Base-by-base conservation (phyloP, 2,329 filamentous ascomycete species). In the Tympanopsis confertula region DNA sequence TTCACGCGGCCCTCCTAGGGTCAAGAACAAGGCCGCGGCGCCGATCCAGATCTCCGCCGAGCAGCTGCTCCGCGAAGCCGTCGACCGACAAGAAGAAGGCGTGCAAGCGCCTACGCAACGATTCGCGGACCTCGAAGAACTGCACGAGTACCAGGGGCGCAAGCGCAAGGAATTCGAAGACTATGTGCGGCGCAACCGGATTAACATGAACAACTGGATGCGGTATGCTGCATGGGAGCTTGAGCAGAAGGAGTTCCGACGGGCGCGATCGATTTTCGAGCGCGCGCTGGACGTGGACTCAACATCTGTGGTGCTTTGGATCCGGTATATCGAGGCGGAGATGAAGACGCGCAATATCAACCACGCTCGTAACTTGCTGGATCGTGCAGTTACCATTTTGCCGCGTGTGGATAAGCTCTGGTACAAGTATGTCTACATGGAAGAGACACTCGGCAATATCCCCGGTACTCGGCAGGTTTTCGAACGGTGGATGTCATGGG, bases 341-440 rank as follows among this genome's bases (percentile, higher is more conserved):
- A 94, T 98, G 83, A 93, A 93, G 62, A 81, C 71, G 44, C 71
- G 88, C 47, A 94, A 94, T 56, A 95, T 98, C 67, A 94, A 94
- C 57, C 89, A 96, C 69, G 88, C 91, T 22, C 72, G 91, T 41
- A 98, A 98, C 56, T 62, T 98, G 37, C 74, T 98, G 38, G 91
- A 98, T 57, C 81, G 91, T 39, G 88, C 91, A n/a, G 86, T 96
- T 38, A 87, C 87, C 1, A 85, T 93, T 39, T 66, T 95, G 28
- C 91, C 91, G 4, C 71, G 91, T 40, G 76, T 96, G 29, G 87
- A 96, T 57, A 96, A 96, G 68, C 66, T 98, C 22, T 98, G 91
- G 91, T 98, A 94, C 68, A 96, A 96, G 58, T 98, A 95, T 66
- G 86, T 94, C 19, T 94, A 94, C 57, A 93, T 94, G 82, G 89